Base-by-base conservation (phyloP, 2,329 filamentous ascomycete genomes). In the Stachybotrys chlorohalonatus region DNA sequence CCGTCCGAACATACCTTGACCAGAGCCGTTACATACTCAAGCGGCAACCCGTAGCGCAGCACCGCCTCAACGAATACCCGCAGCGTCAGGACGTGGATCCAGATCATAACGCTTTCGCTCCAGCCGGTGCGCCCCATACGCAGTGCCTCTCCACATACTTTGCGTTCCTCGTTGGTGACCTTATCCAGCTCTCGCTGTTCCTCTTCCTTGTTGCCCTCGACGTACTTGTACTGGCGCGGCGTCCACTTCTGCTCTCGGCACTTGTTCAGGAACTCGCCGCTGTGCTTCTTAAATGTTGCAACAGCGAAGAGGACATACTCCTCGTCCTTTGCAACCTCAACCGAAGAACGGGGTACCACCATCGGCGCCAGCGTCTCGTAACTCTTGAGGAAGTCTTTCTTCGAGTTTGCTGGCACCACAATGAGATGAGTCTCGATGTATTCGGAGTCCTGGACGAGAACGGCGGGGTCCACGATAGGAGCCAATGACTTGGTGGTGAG, bases 31-130 rank as follows among this genome's bases (percentile, higher is more conserved):
- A 95, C 86, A 71, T 93, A 99, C 63, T 95, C 89, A 59, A 96
- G 74, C 51, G 94, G 94, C 63, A 99, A 72, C 31, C 94, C 94
- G 67, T 99, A 99, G 60, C 94, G 84, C 66, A 99, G 76, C n/a
- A 99, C 94, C 6, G 92, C 96, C 79, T 99, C 94, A 17, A 99
- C 94, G 71, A 97, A 99, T 17, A 97, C 92, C 53, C 94, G 80
- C 64, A 99, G 74, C 7, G 92, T 89, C 65, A 97, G 78, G 31
- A 96, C 88, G 68, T 99, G 94, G 52, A 95, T 82, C 90, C 92
- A 96, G 53, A 93, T 87, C 90, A 96, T 96, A 60, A 96, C 90
- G 58, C 87, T 87, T 74, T 99, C 94, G 67, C 90, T 93, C 84
- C 94, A 99, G 15, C 90, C 91, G n/a, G 90, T 95, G 58, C 92